A percentile compares a stretch with the other conserved stretches of the same genome.
Evolutionary conservation across 352 stramenopile genomes (phyloP).

Genomic region (Peronospora tabacina): DNA sequence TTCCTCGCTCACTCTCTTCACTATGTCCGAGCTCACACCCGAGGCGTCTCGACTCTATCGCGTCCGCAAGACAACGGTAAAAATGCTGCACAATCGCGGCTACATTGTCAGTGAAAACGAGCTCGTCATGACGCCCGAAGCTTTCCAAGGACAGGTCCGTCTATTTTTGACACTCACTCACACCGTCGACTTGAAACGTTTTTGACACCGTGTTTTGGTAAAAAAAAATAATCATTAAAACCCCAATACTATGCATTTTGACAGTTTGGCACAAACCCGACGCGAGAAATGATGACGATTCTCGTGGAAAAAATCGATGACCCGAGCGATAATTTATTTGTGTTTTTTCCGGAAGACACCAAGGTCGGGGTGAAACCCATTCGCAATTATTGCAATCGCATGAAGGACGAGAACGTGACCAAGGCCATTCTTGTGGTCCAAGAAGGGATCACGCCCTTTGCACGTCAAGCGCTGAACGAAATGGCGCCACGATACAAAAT

Average conservation of each 20-base stretch:
- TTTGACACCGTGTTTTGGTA: no score
- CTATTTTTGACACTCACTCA: background rate
- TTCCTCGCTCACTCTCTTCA: background rate
- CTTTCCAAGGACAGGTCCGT: slow-evolving; percentile 83
- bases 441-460: slow-evolving; percentile 95
- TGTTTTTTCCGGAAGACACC: slow-evolving; percentile 99
- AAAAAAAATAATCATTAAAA: no score
- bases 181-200: no score
- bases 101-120: slow-evolving; percentile 98
- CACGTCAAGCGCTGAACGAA: slow-evolving; percentile 93
- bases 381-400: slow-evolving; percentile 91
- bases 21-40: slow-evolving; percentile 70
- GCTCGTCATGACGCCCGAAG: slow-evolving; percentile 91
- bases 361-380: slow-evolving; percentile 98
- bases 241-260: background rate
- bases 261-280: slow-evolving; percentile 90
- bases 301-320: slow-evolving; percentile 91
- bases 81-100: slow-evolving; percentile 91
- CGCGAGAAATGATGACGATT: slow-evolving; percentile 94
- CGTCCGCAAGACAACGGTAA: slow-evolving; percentile 93
- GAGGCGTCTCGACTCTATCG: slow-evolving; percentile 88
- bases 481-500: slow-evolving; percentile 89
- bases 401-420: slow-evolving; percentile 95
- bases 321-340: slow-evolving; percentile 93
- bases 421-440: slow-evolving; percentile 98